Conservation (phyloP, 1,284 basidiomycete species). For the Fomitopsis palustris region DNA sequence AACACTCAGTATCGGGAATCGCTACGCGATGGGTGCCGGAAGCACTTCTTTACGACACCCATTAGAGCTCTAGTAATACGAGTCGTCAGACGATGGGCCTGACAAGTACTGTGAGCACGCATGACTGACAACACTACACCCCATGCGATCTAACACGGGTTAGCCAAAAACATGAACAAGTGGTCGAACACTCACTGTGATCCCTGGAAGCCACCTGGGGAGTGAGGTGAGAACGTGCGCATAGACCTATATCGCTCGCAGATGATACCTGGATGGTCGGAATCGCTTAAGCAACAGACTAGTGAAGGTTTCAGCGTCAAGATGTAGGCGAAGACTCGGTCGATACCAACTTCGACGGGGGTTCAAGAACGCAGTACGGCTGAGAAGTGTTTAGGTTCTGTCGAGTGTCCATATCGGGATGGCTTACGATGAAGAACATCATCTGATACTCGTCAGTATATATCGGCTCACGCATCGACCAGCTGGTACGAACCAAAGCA, state of each 20-base stretch:
- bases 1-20: constrained; percentile 1
- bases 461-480: background rate
- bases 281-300: constrained; percentile 33
- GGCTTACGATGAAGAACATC: constrained; percentile 66
- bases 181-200: constrained; percentile 18
- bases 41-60: constrained; percentile 61
- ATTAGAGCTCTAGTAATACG: constrained; percentile 47
- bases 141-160: constrained; percentile 21
- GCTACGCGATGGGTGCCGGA: background rate
- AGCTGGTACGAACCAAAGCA: constrained; percentile 43
- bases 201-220: constrained; percentile 28
- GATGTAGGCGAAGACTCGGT: constrained; percentile 18
- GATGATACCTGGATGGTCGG: constrained; percentile 27
- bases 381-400: constrained; percentile 16
- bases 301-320: constrained; percentile 47
- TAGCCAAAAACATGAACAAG: background rate
- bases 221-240: no score
- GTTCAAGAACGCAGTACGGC: constrained; percentile 63
- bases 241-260: no score
- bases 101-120: background rate
- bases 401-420: constrained; percentile 30
- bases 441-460: constrained; percentile 39
- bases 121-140: constrained; percentile 20
- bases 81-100: constrained; percentile 32
- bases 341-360: constrained; percentile 49